phyloP scores from a whole-genome alignment of 78 protist species.

The Pigoraptor vietnamica region DNA sequence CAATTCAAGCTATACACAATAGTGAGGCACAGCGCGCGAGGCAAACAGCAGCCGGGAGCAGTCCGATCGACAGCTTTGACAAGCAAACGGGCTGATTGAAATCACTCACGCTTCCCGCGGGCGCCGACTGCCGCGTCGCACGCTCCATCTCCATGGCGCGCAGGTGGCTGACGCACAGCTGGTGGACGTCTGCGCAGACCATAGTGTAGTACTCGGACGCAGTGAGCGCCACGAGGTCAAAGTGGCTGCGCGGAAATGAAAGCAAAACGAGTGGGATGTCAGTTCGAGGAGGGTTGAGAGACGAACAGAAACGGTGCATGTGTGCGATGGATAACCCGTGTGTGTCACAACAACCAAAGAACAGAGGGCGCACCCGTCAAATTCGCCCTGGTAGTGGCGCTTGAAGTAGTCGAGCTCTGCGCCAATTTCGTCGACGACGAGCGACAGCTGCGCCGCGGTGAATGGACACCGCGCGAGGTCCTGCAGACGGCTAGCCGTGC shows the following conservation, averaged over 20 bases:
- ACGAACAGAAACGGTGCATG: too few species aligned
- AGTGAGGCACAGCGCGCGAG: too few species aligned
- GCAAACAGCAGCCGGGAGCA: too few species aligned
- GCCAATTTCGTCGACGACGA: background rate
- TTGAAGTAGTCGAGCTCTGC: background rate
- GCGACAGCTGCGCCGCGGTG: background rate
- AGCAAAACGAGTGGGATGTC: background rate
- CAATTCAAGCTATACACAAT: too few species aligned
- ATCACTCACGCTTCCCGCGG: background rate
- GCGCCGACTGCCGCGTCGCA: background rate
- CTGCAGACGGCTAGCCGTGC: background rate
- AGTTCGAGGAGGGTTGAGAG: too few species aligned
- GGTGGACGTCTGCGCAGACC: background rate
- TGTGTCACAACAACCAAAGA: background rate
- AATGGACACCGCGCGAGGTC: background rate
- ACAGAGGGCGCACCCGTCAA: background rate
- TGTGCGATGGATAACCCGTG: too few species aligned
- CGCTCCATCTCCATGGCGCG: background rate
- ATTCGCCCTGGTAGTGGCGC: background rate
- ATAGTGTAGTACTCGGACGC: background rate
- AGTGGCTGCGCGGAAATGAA: background rate
- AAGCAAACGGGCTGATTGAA: too few species aligned
- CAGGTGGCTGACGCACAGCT: background rate
- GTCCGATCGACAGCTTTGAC: too few species aligned
- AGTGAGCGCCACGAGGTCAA: background rate